Conservation (phyloP, 768 basidiomycete species). For the Kwoniella europaea region DNA sequence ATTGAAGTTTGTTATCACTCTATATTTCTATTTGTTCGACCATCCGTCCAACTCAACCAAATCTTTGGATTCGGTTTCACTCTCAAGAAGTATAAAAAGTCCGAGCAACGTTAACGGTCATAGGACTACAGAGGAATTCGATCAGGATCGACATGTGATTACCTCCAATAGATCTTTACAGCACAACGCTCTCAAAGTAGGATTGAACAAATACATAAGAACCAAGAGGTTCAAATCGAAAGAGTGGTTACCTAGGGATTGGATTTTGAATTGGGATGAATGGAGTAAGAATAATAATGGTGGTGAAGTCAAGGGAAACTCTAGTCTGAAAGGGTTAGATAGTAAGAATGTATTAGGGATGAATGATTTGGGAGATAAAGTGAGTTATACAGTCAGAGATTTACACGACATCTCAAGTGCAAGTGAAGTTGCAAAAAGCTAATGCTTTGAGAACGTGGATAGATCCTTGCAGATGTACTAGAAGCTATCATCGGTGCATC, state of each 20-base stretch:
- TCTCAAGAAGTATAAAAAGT: no score
- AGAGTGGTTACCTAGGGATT: conserved; percentile 35
- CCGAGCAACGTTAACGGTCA: no score
- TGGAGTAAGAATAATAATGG: background rate
- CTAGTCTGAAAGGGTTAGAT: background rate
- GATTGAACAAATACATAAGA: conserved; percentile 23
- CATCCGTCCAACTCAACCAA: background rate
- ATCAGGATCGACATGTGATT: conserved; percentile 30
- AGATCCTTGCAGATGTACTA: conserved; percentile 47
- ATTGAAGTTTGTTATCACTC: conserved; percentile 37
- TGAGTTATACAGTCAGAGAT: conserved; percentile 4
- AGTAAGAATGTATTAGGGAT: conserved; percentile 6
- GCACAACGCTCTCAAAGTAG: conserved; percentile 19
- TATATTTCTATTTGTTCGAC: conserved; percentile 25
- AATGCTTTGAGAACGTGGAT: background rate
- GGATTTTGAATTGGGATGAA: conserved; percentile 13
- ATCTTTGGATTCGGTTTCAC: no score
- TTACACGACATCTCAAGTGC: background rate
- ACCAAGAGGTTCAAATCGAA: conserved; percentile 23
- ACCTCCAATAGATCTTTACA: conserved; percentile 31
- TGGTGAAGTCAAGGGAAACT: background rate
- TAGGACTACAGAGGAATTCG: conserved; percentile 6
- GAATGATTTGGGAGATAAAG: conserved; percentile 43
- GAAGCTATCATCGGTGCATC: conserved; percentile 47
- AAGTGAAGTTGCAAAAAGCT: background rate